phyloP scores from a whole-genome alignment of 495 filamentous ascomycete species.

The Talaromyces proteolyticus region DNA sequence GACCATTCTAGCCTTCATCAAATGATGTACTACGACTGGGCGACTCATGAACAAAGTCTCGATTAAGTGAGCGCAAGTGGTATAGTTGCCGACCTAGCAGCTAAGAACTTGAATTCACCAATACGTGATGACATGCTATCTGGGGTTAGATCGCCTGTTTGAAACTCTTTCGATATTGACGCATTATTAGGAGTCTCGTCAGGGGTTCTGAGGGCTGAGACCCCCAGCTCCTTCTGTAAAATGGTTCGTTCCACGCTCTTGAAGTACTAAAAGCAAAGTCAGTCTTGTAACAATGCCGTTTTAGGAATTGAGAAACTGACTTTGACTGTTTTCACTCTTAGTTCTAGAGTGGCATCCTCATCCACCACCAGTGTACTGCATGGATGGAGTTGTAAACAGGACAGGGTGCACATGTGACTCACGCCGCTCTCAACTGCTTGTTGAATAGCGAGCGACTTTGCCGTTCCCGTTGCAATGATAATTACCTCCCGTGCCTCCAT shows the following conservation, averaged over 20 bases:
- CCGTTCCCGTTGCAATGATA: slow-evolving; percentile 71
- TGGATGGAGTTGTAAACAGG: slow-evolving; percentile 71
- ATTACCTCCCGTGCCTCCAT: slow-evolving; percentile 78
- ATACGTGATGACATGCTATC: slow-evolving; percentile 66
- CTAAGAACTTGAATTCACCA: slow-evolving; percentile 2
- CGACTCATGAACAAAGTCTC: background rate
- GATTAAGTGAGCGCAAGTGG: slow-evolving; percentile 1
- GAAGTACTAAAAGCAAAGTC: slow-evolving; percentile 15
- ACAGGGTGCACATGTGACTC: slow-evolving; percentile 87
- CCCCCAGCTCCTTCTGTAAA: background rate
- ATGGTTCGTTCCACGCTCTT: slow-evolving; percentile 5
- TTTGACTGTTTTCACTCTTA: slow-evolving; percentile 85
- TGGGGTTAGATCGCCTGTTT: slow-evolving; percentile 52
- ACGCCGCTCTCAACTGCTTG: slow-evolving; percentile 76
- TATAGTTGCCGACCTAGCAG: slow-evolving; percentile 1
- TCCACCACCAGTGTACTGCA: slow-evolving; percentile 78
- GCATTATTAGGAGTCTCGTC: slow-evolving; percentile 36
- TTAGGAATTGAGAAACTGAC: slow-evolving; percentile 54
- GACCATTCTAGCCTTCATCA: slow-evolving; percentile 6
- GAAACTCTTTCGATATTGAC: slow-evolving; percentile 15
- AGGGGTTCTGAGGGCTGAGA: slow-evolving; percentile 27
- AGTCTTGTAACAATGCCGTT: slow-evolving; percentile 43
- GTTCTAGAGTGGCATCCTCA: slow-evolving; percentile 75
- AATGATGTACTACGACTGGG: slow-evolving; percentile 6
- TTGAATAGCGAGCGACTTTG: slow-evolving; percentile 73